A percentile compares a stretch with the other conserved stretches of the same genome.
phyloP scores from a whole-genome alignment of 306 rosid species.

The Lagenaria siceraria region DNA sequence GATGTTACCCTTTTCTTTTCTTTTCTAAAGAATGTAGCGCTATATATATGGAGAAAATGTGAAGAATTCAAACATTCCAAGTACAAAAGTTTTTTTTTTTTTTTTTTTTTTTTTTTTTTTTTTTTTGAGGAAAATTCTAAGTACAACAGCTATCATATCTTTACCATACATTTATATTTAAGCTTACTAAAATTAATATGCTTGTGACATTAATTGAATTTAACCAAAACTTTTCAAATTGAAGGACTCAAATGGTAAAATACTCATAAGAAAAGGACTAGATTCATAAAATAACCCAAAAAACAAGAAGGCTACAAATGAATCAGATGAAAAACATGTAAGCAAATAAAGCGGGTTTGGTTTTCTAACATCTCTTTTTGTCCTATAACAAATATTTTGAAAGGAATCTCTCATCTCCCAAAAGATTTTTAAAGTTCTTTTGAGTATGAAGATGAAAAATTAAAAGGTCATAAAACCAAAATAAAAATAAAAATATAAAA shows the following conservation, averaged over 20 bases:
- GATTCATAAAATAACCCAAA: neutral
- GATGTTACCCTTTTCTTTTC: too few relatives aligned
- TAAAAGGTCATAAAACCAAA: neutral
- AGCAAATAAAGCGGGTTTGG: conserved; percentile 3
- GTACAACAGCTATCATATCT: too few relatives aligned
- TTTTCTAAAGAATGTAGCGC: too few relatives aligned
- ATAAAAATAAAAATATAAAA: neutral
- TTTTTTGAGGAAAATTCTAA: too few relatives aligned
- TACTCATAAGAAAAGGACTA: neutral
- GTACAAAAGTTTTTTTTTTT: too few relatives aligned
- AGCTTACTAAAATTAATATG: too few relatives aligned
- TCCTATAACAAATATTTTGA: neutral
- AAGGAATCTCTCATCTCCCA: conserved; percentile 1
- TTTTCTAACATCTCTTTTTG: conserved; percentile 3
- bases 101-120: too few relatives aligned
- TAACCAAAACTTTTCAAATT: neutral
- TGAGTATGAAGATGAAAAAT: neutral
- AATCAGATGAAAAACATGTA: neutral
- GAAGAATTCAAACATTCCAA: too few relatives aligned
- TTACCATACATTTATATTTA: too few relatives aligned
- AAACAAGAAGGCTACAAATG: conserved; percentile 1
- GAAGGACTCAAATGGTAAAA: neutral
- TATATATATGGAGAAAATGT: too few relatives aligned
- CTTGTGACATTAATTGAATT: too few relatives aligned
- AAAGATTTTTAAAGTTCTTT: conserved; percentile 7